These are phyloP conservation scores for Chalaropsis ovoidea DNA, from an alignment of 2,329 filamentous ascomycete genomes.

Conservation along the genomic window DNA sequence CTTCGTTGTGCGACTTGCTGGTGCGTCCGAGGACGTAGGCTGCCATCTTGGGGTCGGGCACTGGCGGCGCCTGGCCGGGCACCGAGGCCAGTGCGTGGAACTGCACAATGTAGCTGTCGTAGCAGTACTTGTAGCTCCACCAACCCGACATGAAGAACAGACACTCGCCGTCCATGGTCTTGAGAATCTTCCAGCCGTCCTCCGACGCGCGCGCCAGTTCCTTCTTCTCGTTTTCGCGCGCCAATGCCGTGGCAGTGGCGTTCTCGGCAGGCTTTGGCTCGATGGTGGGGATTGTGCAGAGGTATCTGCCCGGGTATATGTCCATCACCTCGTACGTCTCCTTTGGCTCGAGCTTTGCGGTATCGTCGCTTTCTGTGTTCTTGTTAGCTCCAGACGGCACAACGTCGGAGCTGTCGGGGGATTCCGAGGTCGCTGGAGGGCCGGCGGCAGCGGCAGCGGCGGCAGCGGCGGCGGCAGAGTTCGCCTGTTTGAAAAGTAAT, in stretches of 20 bases:
- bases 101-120: constrained; percentile 75
- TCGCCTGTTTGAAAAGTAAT: constrained; percentile 40
- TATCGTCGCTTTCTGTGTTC: not conserved
- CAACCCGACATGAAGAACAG: constrained; percentile 75
- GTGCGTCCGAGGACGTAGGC: constrained; percentile 64
- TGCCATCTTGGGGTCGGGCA: constrained; percentile 63
- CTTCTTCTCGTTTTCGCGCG: constrained; percentile 64
- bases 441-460: constrained; percentile 29
- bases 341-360: constrained; percentile 26
- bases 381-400: constrained; percentile 29
- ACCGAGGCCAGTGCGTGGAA: constrained; percentile 70
- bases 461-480: constrained; percentile 30
- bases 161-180: constrained; percentile 67
- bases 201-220: constrained; percentile 68
- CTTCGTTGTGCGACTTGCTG: constrained; percentile 28
- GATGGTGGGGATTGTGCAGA: constrained; percentile 75
- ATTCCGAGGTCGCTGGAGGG: not conserved
- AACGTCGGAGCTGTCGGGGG: constrained; percentile 32
- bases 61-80: constrained; percentile 60
- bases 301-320: constrained; percentile 58
- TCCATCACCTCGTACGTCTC: constrained; percentile 63
- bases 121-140: constrained; percentile 96
- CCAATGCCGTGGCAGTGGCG: constrained; percentile 55
- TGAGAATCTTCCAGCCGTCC: constrained; percentile 69
- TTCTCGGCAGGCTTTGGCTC: constrained; percentile 47